These are phyloP conservation scores for Vanilla planifolia DNA, from an alignment of 106 monocot genomes.

Conservation along the genomic window DNA sequence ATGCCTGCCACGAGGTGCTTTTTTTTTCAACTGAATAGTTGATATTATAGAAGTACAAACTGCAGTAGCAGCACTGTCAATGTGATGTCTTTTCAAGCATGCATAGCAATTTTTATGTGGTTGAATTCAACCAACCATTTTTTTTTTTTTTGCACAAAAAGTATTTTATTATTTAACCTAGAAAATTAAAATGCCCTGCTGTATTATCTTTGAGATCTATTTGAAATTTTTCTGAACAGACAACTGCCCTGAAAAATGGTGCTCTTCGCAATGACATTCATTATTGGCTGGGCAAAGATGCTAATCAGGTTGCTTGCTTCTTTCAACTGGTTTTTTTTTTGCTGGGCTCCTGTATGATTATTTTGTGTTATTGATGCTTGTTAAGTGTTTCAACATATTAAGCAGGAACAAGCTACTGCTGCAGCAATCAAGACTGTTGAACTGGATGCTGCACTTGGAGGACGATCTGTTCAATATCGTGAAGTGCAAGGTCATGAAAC, in stretches of 20 bases:
- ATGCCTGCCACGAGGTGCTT: too few relatives aligned
- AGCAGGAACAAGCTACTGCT: conserved; percentile 35
- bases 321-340: background rate
- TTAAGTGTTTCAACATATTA: background rate
- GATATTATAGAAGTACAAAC: too few relatives aligned
- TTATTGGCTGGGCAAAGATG: conserved; percentile 68
- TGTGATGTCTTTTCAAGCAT: too few relatives aligned
- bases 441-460: conserved; percentile 33
- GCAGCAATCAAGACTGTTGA: conserved; percentile 35
- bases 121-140: too few relatives aligned
- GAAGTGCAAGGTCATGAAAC: conserved; percentile 34
- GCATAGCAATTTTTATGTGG: too few relatives aligned
- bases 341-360: background rate
- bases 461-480: conserved; percentile 37
- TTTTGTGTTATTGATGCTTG: background rate
- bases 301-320: conserved; percentile 36
- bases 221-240: conserved; percentile 23
- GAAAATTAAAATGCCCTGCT: too few relatives aligned
- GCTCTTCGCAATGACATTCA: conserved; percentile 59
- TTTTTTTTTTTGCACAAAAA: too few relatives aligned
- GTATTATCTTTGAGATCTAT: too few relatives aligned
- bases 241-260: conserved; percentile 52
- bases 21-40: too few relatives aligned
- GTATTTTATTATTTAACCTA: too few relatives aligned
- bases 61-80: too few relatives aligned